Conservation (phyloP, 2,329 filamentous ascomycete genomes). For the Alternaria incomplexa region DNA sequence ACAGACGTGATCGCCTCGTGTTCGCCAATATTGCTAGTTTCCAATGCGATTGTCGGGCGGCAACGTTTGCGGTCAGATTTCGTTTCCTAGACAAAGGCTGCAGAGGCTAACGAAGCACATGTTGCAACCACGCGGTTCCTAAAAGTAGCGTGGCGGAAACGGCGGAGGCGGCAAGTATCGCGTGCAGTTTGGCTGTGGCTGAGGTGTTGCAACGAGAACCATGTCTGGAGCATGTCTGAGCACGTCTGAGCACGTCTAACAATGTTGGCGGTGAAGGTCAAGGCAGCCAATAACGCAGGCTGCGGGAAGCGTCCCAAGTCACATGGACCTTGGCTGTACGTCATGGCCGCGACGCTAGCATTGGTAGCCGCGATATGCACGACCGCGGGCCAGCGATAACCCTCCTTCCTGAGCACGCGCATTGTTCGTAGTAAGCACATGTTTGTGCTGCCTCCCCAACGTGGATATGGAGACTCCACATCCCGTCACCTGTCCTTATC, state of each 20-base stretch:
- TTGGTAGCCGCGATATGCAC: conserved; percentile 11
- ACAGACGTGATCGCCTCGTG: not conserved
- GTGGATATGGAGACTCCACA: conserved; percentile 18
- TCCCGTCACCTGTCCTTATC: conserved; percentile 26
- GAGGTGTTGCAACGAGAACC: conserved; percentile 2
- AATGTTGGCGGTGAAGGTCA: conserved; percentile 2
- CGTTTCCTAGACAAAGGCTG: not conserved
- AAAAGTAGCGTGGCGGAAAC: not conserved
- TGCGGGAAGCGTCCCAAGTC: not conserved
- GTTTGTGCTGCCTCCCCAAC: not conserved
- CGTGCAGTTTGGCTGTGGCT: conserved; percentile 3
- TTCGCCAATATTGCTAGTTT: not conserved
- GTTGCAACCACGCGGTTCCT: not conserved
- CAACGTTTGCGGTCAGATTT: not conserved
- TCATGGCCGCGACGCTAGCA: conserved; percentile 7
- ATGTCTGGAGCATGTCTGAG: not conserved
- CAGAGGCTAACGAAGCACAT: not conserved
- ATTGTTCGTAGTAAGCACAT: conserved; percentile 6
- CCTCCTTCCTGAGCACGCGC: conserved; percentile 8
- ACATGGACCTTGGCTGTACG: conserved; percentile 10
- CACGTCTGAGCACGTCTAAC: not conserved
- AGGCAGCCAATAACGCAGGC: not conserved
- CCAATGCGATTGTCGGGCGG: not conserved
- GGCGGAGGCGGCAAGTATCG: not conserved
- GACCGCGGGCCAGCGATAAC: not conserved